These are phyloP conservation scores for Aphanocladium album DNA, from an alignment of 2,329 filamentous ascomycete species.

Conservation along the genomic window DNA sequence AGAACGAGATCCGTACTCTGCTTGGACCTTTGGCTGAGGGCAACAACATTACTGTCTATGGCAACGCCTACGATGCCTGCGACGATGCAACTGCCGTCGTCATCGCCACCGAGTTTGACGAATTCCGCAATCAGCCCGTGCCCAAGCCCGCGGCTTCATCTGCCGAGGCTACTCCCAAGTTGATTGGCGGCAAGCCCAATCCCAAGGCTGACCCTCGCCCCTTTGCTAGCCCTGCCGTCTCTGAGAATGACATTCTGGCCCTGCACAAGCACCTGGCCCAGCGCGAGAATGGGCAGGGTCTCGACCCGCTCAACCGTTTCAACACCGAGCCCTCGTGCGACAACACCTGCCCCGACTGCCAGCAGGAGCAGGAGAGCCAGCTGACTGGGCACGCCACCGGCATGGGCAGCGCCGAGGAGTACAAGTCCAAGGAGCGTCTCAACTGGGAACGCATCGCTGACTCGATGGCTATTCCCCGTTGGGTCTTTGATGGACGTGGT, in stretches of 20 bases:
- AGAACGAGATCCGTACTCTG: conserved; percentile 44
- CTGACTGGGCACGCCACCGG: conserved; percentile 35
- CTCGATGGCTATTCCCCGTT: conserved; percentile 48
- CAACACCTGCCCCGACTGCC: conserved; percentile 46
- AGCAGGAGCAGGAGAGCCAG: conserved; percentile 34
- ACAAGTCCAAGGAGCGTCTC: conserved; percentile 42
- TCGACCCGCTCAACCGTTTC: conserved; percentile 43
- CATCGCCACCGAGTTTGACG: conserved; percentile 53
- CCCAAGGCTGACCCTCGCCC: conserved; percentile 43
- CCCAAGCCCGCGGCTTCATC: conserved; percentile 22
- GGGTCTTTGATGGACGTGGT: conserved; percentile 54
- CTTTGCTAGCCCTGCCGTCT: conserved; percentile 32
- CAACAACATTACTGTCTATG: conserved; percentile 42
- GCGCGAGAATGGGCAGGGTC: conserved; percentile 23
- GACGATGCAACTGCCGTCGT: conserved; percentile 44
- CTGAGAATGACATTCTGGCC: conserved; percentile 42
- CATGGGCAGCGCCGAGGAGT: conserved; percentile 39
- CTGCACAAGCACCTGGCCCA: conserved; percentile 44
- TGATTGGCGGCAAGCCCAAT: conserved; percentile 31
- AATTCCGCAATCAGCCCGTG: conserved; percentile 43
- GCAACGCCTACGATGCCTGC: conserved; percentile 46
- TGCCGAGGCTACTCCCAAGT: conserved; percentile 14
- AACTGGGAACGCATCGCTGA: conserved; percentile 48
- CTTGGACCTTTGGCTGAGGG: conserved; percentile 35
- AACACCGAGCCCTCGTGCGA: conserved; percentile 41